Evolutionary conservation across 257 asterid genomes (phyloP).

Genomic region (Capsicum rhomboideum): DNA sequence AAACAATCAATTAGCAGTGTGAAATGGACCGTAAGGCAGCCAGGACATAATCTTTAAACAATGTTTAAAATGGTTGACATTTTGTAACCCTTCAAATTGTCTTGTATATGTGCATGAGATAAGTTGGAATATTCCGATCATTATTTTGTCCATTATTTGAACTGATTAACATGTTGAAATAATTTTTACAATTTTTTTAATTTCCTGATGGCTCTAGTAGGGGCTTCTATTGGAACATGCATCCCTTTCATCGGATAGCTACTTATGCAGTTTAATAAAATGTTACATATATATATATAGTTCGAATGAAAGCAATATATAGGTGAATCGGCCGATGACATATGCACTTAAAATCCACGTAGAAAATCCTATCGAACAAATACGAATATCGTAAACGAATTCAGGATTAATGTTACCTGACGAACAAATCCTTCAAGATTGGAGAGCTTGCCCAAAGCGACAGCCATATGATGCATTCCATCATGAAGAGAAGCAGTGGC

Average conservation of each 20-base stretch:
- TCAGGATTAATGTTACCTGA: constrained; percentile 30
- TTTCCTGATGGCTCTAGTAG: neutral
- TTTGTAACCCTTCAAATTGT: neutral
- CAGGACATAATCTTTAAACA: neutral
- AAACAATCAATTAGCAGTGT: neutral
- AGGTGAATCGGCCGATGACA: neutral
- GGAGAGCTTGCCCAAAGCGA: constrained; percentile 54
- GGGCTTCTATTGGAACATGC: neutral
- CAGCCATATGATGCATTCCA: constrained; percentile 57
- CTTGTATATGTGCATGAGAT: neutral
- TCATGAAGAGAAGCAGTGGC: constrained; percentile 38
- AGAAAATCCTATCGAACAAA: no score
- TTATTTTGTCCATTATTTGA: neutral
- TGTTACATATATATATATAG: neutral
- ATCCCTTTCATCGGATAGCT: neutral
- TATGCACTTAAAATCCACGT: neutral
- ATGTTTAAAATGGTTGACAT: neutral
- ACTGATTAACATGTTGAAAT: neutral
- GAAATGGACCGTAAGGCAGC: neutral
- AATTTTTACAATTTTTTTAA: neutral
- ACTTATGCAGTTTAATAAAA: neutral
- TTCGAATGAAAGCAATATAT: neutral
- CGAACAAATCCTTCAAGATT: constrained; percentile 54
- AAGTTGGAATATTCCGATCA: neutral
- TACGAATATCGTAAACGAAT: no score